Evolutionary conservation across 1,284 basidiomycete genomes (phyloP), one percentile per base, ranked within the genome.

Genomic region (Malassezia slooffiae): DNA sequence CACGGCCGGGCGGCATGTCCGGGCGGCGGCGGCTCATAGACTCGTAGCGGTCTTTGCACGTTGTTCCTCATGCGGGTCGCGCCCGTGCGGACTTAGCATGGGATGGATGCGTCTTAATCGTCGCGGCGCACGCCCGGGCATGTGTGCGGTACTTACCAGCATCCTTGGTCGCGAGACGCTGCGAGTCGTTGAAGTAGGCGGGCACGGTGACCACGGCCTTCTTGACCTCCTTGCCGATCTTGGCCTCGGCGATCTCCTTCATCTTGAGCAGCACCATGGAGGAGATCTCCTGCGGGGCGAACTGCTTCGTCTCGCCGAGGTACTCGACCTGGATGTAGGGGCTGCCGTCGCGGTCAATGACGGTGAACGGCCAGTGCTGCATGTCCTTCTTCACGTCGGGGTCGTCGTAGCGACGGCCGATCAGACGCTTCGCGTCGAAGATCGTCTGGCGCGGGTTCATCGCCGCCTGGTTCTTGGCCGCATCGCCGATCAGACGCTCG

Each of bases 251-350:
- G 62, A 75, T 77, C 72, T 79, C 91, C 80, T 91, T 96, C 87
- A 97, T 95, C 78, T 96, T 97, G 65, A 78, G 78, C 63, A 97
- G 81, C 62, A 97, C 90, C 91, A 97, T 96, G 58, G 91, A 82
- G 15, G 91, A 96, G 72, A 97, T 91, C 70, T 79, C 77, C 71
- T 77, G 75, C 47, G 77, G 77, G 43, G 75, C 74, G 72, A 79
- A 79, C 50, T 73, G 71, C 75, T 78, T 79, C 57, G 69, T 72
- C 73, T 79, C 76, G 54, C 72, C 72, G 55, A 76, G 74, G 74
- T 79, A 79, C 55, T 76, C 72, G 60, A 79, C 78, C 50, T 63
- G 51, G 59, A 78, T 74, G 72, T 74, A 74, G 48, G 76, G 76
- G 42, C 74, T 74, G 54, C 76, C 76, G 55, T 75, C 75, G 70